Percentiles rank a stretch among this genome's conserved stretches.
Conservation (phyloP, 306 rosid species). For the Sicyos edulis region DNA sequence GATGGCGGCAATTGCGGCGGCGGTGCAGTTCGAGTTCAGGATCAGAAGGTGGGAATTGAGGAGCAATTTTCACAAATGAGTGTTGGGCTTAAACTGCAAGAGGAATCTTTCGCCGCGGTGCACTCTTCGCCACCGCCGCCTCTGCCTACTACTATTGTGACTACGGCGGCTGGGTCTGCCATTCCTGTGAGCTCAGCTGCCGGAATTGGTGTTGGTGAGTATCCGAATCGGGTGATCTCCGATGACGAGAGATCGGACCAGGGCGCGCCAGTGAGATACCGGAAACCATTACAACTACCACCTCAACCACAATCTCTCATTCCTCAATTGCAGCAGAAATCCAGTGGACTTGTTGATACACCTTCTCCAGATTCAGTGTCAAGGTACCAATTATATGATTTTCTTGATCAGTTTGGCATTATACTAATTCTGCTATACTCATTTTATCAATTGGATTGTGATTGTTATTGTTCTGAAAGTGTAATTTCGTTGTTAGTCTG, state of each 20-base stretch:
- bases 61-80: constrained; percentile 85
- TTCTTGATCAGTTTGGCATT: constrained; percentile 2
- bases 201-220: constrained; percentile 36
- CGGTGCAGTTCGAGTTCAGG: constrained; percentile 40
- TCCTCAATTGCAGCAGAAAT: constrained; percentile 58
- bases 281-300: constrained; percentile 47
- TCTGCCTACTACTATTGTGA: constrained; percentile 37
- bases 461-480: neutral
- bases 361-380: constrained; percentile 97
- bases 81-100: constrained; percentile 45
- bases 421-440: neutral
- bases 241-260: constrained; percentile 97
- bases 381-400: constrained; percentile 39
- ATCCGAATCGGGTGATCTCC: constrained; percentile 50
- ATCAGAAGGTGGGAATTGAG: constrained; percentile 84
- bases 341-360: constrained; percentile 49
- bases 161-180: constrained; percentile 22
- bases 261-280: constrained; percentile 38
- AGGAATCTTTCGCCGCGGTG: constrained; percentile 43
- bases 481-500: constrained; percentile 29
- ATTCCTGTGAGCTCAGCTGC: constrained; percentile 34
- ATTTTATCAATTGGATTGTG: neutral
- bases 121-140: constrained; percentile 58
- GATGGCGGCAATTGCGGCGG: constrained; percentile 33
- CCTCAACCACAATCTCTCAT: constrained; percentile 39